A percentile compares a stretch with the other conserved stretches of the same genome.
These are phyloP conservation scores for Candida glaebosa DNA, from an alignment of 805 yeast genomes.

Conservation along the genomic window DNA sequence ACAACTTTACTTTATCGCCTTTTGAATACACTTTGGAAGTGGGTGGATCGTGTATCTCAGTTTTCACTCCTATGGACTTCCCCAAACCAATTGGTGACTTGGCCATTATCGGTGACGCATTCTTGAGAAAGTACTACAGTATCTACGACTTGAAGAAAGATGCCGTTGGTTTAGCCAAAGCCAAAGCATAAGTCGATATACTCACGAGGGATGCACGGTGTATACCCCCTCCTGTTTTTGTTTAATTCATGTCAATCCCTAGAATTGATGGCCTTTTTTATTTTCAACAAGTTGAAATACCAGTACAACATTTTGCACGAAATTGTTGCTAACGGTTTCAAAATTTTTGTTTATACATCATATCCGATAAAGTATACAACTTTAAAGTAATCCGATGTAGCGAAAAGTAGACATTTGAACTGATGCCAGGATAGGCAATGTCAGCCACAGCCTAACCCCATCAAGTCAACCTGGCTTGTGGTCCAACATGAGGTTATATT, in stretches of 20 bases:
- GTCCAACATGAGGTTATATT: too few relatives aligned
- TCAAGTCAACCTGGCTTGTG: too few relatives aligned
- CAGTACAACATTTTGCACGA: not conserved
- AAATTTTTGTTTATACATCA: not conserved
- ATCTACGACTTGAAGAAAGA: constrained; percentile 86
- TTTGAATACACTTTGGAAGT: constrained; percentile 93
- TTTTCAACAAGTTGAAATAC: not conserved
- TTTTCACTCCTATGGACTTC: constrained; percentile 95
- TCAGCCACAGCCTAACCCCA: too few relatives aligned
- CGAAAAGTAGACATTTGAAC: too few relatives aligned
- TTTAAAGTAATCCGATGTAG: too few relatives aligned
- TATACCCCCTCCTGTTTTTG: not conserved
- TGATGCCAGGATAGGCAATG: too few relatives aligned
- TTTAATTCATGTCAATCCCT: not conserved
- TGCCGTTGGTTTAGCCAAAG: constrained; percentile 91
- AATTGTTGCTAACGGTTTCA: not conserved
- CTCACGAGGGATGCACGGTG: not conserved
- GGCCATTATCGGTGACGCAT: constrained; percentile 96
- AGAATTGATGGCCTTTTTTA: not conserved
- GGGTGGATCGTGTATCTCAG: constrained; percentile 93
- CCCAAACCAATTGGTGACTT: constrained; percentile 96
- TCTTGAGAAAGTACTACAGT: constrained; percentile 92
- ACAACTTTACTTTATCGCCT: constrained; percentile 86
- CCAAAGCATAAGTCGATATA: constrained; percentile 22
- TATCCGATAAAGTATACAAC: not conserved